Conservation (phyloP, 2,329 filamentous ascomycete species). For the Dactylella cylindrospora region DNA sequence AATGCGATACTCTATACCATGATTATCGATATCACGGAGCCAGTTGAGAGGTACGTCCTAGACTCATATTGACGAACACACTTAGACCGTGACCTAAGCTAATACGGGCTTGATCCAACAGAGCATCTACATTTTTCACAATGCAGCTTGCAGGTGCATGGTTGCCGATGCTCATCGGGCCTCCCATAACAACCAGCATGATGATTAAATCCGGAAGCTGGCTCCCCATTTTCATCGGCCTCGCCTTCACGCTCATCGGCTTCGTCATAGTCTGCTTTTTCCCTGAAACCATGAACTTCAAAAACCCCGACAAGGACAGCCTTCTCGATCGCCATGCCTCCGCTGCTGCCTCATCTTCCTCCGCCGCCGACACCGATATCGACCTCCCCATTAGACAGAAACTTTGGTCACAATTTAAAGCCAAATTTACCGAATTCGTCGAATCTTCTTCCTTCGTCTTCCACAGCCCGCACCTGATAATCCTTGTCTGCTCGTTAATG, state of each 20-base stretch:
- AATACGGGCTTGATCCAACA: neutral
- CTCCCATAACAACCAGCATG: conserved; percentile 9
- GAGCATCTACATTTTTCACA: conserved; percentile 34
- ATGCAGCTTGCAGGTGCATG: conserved; percentile 26
- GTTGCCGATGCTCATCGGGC: conserved; percentile 15
- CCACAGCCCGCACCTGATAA: conserved; percentile 38
- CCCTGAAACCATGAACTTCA: conserved; percentile 29
- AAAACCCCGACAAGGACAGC: neutral
- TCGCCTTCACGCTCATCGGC: neutral
- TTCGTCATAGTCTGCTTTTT: conserved; percentile 1
- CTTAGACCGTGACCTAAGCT: neutral
- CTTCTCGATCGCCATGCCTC: too few relatives aligned
- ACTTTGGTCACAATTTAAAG: conserved; percentile 1
- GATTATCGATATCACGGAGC: conserved; percentile 31
- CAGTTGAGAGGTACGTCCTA: conserved; percentile 18
- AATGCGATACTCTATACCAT: conserved; percentile 35
- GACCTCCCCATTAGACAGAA: neutral
- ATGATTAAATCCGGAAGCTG: conserved; percentile 29
- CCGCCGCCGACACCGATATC: neutral
- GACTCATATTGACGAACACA: neutral
- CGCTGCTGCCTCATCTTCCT: neutral
- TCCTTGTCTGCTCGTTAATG: conserved; percentile 37
- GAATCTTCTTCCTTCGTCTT: conserved; percentile 38
- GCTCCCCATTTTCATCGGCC: conserved; percentile 5
- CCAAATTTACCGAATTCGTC: conserved; percentile 15